phyloP scores from a whole-genome alignment of 2,329 filamentous ascomycete species.

The Coniochaeta sp. region DNA sequence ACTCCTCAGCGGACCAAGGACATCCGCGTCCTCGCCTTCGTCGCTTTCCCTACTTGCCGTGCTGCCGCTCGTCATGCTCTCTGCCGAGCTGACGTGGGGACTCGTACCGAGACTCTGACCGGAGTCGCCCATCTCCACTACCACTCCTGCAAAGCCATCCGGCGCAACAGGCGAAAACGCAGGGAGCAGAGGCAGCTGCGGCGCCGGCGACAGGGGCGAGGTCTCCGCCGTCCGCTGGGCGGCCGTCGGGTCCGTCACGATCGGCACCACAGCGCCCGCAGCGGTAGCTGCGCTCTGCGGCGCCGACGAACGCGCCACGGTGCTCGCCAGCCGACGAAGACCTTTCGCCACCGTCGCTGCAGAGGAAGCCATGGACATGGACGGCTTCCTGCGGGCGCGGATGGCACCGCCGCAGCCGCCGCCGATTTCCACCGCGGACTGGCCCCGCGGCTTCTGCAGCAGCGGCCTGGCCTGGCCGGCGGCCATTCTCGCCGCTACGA shows the following conservation, averaged over 20 bases:
- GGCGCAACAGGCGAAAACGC: constrained; percentile 10
- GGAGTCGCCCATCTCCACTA: too few relatives aligned
- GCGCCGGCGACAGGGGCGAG: constrained; percentile 9
- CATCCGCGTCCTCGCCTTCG: not conserved
- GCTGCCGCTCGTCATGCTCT: constrained; percentile 17
- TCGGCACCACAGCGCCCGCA: not conserved
- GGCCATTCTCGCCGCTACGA: constrained; percentile 22
- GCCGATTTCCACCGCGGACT: not conserved
- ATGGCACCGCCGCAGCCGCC: not conserved
- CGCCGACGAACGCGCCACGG: constrained; percentile 7
- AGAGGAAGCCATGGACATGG: constrained; percentile 9
- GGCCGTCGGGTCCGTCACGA: not conserved
- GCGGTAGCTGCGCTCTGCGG: not conserved
- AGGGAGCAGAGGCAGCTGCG: constrained; percentile 12
- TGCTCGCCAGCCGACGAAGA: constrained; percentile 16
- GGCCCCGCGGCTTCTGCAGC: not conserved
- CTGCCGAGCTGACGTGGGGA: constrained; percentile 12
- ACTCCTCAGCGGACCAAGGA: not conserved
- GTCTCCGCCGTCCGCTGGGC: not conserved
- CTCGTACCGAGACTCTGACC: constrained; percentile 6
- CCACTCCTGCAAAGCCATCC: too few relatives aligned
- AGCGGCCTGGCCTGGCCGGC: not conserved
- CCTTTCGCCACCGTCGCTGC: constrained; percentile 10
- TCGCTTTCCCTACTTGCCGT: constrained; percentile 15
- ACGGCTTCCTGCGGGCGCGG: constrained; percentile 9